These are phyloP conservation scores for Colletotrichum paranaense DNA, from an alignment of 2,329 filamentous ascomycete genomes.

Conservation along the genomic window DNA sequence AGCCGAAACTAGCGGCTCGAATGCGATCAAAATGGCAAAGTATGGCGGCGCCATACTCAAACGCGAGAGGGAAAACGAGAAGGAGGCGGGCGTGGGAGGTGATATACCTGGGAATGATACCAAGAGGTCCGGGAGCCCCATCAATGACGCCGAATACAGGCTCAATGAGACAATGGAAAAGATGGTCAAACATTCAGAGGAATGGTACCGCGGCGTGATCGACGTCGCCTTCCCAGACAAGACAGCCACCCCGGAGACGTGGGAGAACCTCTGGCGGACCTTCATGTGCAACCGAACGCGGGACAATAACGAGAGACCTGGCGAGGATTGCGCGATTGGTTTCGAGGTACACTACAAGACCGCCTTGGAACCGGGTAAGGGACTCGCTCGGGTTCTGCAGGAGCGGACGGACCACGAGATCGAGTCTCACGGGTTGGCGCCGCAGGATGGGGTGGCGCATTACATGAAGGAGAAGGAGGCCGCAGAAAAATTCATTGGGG, in stretches of 20 bases:
- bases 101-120: neutral
- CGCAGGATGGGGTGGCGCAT: conserved; percentile 4
- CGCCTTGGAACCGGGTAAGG: neutral
- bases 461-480: conserved; percentile 9
- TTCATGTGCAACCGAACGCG: conserved; percentile 23
- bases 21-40: neutral
- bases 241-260: neutral
- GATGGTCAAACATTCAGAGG: neutral
- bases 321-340: neutral
- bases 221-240: conserved; percentile 24
- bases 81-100: neutral
- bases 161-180: neutral
- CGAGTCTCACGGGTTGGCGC: conserved; percentile 2
- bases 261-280: conserved; percentile 27
- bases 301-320: conserved; percentile 7
- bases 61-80: neutral
- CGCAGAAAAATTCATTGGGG: conserved; percentile 1
- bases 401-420: neutral
- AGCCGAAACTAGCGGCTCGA: too few relatives aligned
- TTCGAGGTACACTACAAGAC: conserved; percentile 1
- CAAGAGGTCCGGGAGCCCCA: neutral
- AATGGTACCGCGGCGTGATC: neutral
- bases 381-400: neutral
- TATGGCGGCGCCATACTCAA: neutral
- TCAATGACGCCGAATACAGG: conserved; percentile 4